Conservation (phyloP, 2,329 filamentous ascomycete genomes). For the Blumeria hordei region DNA sequence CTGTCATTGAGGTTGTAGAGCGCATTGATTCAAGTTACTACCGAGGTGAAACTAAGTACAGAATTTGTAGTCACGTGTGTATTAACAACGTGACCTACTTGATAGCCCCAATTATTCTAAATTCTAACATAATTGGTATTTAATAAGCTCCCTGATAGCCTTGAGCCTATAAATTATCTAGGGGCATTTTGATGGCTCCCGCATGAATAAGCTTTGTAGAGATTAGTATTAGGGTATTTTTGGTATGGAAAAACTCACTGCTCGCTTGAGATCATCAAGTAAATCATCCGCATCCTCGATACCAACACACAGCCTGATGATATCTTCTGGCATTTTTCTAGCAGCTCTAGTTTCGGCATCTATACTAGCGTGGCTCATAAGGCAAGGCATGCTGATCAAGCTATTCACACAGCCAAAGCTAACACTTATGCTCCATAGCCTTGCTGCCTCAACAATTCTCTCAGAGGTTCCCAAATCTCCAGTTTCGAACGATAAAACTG, state of each 20-base stretch:
- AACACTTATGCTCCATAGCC: slow-evolving; percentile 84
- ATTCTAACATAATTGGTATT: no score
- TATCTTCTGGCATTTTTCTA: slow-evolving; percentile 83
- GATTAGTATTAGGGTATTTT: slow-evolving; percentile 7
- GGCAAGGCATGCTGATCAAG: slow-evolving; percentile 96
- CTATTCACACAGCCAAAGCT: slow-evolving; percentile 97
- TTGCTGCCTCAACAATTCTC: slow-evolving; percentile 79
- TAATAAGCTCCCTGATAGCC: no score
- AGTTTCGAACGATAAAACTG: slow-evolving; percentile 89
- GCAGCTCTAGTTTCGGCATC: slow-evolving; percentile 80
- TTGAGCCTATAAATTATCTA: slow-evolving; percentile 41
- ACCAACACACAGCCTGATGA: slow-evolving; percentile 84
- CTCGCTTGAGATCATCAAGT: slow-evolving; percentile 75
- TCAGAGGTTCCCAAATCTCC: slow-evolving; percentile 65
- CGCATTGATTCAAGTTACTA: no score
- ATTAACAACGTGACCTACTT: no score
- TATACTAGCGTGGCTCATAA: slow-evolving; percentile 98
- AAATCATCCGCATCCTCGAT: slow-evolving; percentile 86
- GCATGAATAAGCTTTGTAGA: slow-evolving; percentile 58
- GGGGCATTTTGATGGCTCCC: slow-evolving; percentile 66
- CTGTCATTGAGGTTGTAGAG: no score
- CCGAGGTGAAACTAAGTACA: no score
- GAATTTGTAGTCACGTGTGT: no score
- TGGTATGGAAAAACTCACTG: slow-evolving; percentile 34
- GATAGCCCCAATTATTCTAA: no score